phyloP scores from a whole-genome alignment of 441 rosid genomes.

The Biscutella laevigata region DNA sequence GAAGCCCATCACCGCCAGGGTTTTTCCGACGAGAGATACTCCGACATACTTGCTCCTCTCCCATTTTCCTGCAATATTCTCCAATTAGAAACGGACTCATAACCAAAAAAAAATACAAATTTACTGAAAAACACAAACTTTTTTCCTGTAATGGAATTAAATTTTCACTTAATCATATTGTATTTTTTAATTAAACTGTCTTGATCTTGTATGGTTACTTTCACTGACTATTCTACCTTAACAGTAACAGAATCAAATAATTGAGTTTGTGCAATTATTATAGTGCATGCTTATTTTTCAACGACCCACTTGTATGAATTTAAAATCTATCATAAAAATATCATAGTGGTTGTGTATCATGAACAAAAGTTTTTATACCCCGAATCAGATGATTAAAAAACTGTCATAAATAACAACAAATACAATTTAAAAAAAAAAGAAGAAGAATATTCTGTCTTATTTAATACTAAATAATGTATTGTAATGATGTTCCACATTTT shows the following conservation, averaged over 20 bases:
- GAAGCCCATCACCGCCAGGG: conserved; percentile 64
- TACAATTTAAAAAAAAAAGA: no score
- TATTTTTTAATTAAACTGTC: conserved; percentile 3
- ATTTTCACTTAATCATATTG: neutral
- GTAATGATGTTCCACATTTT: no score
- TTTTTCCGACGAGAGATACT: conserved; percentile 58
- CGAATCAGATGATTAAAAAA: no score
- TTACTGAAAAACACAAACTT: neutral
- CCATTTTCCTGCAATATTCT: conserved; percentile 47
- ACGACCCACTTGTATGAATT: conserved; percentile 18
- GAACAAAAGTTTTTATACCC: no score
- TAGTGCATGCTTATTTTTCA: neutral
- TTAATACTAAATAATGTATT: no score
- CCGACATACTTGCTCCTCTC: conserved; percentile 58
- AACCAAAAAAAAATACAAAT: neutral
- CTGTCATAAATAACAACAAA: no score
- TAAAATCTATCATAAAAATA: neutral
- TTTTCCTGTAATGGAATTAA: no score
- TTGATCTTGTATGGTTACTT: neutral
- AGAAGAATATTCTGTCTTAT: no score
- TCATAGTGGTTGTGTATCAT: neutral
- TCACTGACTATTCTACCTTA: conserved; percentile 10
- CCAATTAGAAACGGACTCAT: neutral
- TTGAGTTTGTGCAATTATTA: conserved; percentile 14
- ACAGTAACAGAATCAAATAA: conserved; percentile 15